These are phyloP conservation scores for Cutaneotrichosporon sp. DNA, from an alignment of 1,284 basidiomycete species.

Conservation along the genomic window DNA sequence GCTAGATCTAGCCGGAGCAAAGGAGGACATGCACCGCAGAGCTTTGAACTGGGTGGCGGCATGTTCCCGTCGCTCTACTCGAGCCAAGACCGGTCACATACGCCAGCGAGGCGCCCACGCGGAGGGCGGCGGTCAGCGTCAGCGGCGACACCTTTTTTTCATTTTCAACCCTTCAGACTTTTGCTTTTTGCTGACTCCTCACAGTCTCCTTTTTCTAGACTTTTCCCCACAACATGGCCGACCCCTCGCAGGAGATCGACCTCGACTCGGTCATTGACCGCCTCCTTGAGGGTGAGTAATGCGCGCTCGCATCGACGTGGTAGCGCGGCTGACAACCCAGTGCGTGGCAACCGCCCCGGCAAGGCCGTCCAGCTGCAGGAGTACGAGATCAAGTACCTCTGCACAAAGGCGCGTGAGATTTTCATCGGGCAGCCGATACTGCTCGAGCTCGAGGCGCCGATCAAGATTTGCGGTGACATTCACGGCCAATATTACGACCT, in stretches of 20 bases:
- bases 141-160: too few species aligned
- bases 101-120: background rate
- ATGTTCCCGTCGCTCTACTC: background rate
- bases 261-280: conserved; percentile 97
- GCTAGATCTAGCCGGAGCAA: too few species aligned
- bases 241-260: conserved; percentile 68
- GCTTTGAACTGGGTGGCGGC: too few species aligned
- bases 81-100: background rate
- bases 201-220: background rate
- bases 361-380: conserved; percentile 58
- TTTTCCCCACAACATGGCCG: conserved; percentile 45
- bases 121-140: background rate
- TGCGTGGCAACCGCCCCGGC: conserved; percentile 57
- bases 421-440: conserved; percentile 60
- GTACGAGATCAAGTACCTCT: conserved; percentile 60
- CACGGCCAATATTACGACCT: conserved; percentile 61
- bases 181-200: background rate
- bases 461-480: conserved; percentile 62
- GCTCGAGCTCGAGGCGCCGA: conserved; percentile 58
- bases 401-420: conserved; percentile 57
- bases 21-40: too few species aligned
- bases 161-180: too few species aligned
- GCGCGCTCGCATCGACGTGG: too few species aligned
- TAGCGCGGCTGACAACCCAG: conserved; percentile 41
- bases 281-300: conserved; percentile 79